Conservation (phyloP, 2,329 filamentous ascomycete species). For the Lachnellula hyalina region DNA sequence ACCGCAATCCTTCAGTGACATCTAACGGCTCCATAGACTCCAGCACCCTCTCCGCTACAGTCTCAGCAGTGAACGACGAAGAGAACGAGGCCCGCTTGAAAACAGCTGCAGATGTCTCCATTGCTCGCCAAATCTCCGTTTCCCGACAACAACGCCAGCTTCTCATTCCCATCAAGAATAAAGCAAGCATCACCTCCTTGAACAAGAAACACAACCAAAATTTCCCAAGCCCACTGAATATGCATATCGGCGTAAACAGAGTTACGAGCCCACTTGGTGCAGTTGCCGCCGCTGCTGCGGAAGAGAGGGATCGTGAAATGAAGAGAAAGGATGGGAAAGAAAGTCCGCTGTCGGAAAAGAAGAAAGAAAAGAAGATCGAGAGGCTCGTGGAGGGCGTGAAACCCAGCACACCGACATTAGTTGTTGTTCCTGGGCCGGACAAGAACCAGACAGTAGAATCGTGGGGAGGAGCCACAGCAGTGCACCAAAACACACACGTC, state of each 20-base stretch:
- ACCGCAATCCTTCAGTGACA: background rate
- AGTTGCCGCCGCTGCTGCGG: slow-evolving; percentile 15
- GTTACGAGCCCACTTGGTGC: slow-evolving; percentile 16
- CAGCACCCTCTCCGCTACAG: background rate
- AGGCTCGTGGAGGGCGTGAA: slow-evolving; percentile 19
- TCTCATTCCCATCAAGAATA: slow-evolving; percentile 46
- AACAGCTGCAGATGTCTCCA: slow-evolving; percentile 58
- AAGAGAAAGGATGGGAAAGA: background rate
- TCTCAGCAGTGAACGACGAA: slow-evolving; percentile 16
- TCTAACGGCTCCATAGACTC: slow-evolving; percentile 1
- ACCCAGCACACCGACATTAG: slow-evolving; percentile 23
- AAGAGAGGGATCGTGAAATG: slow-evolving; percentile 9
- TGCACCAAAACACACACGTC: slow-evolving; percentile 1
- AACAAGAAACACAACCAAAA: slow-evolving; percentile 6
- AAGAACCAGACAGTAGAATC: slow-evolving; percentile 8
- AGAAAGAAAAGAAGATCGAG: slow-evolving; percentile 5
- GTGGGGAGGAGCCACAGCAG: slow-evolving; percentile 12
- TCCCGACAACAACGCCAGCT: slow-evolving; percentile 57
- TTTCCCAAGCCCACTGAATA: slow-evolving; percentile 9
- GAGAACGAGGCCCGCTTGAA: slow-evolving; percentile 41
- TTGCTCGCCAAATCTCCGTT: slow-evolving; percentile 63
- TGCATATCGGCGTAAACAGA: slow-evolving; percentile 1
- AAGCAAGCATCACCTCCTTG: slow-evolving; percentile 1
- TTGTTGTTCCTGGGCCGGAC: slow-evolving; percentile 18
- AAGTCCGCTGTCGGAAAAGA: background rate